Evolutionary conservation across 768 basidiomycete genomes (phyloP).

Genomic region (Auricularia sp.): DNA sequence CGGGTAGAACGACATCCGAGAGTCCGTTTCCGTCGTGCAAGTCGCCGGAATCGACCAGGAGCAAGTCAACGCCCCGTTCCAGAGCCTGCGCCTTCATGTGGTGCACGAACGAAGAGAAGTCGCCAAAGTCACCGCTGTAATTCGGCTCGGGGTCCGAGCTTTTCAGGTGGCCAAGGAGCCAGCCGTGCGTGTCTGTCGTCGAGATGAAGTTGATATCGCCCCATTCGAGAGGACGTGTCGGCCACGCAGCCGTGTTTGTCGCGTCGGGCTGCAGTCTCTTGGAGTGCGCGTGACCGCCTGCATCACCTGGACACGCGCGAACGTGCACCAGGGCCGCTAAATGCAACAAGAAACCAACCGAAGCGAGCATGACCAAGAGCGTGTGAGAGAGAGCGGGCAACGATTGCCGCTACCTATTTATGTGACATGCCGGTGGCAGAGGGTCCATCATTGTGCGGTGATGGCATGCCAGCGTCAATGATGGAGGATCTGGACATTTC

Average conservation of each 20-base stretch:
- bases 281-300: not conserved
- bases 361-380: too few relatives aligned
- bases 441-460: too few relatives aligned
- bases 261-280: not conserved
- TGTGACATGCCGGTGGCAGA: too few relatives aligned
- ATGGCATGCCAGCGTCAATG: too few relatives aligned
- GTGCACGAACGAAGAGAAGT: slow-evolving; percentile 75
- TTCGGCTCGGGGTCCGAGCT: slow-evolving; percentile 62
- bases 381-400: too few relatives aligned
- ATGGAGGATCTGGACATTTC: too few relatives aligned
- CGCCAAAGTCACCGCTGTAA: slow-evolving; percentile 70
- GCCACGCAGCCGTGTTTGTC: not conserved
- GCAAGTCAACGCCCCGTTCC: slow-evolving; percentile 65
- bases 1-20: slow-evolving; percentile 62
- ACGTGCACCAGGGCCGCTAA: too few relatives aligned
- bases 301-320: not conserved
- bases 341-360: too few relatives aligned
- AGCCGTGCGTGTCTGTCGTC: slow-evolving; percentile 25
- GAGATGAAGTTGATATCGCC: not conserved
- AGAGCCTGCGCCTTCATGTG: slow-evolving; percentile 72
- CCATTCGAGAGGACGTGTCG: not conserved
- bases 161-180: slow-evolving; percentile 81
- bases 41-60: slow-evolving; percentile 77
- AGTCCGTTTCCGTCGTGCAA: slow-evolving; percentile 72
- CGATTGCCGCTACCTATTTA: too few relatives aligned